Base-by-base conservation (phyloP, 768 basidiomycete genomes). In the Phlegmacium glaucopus region DNA sequence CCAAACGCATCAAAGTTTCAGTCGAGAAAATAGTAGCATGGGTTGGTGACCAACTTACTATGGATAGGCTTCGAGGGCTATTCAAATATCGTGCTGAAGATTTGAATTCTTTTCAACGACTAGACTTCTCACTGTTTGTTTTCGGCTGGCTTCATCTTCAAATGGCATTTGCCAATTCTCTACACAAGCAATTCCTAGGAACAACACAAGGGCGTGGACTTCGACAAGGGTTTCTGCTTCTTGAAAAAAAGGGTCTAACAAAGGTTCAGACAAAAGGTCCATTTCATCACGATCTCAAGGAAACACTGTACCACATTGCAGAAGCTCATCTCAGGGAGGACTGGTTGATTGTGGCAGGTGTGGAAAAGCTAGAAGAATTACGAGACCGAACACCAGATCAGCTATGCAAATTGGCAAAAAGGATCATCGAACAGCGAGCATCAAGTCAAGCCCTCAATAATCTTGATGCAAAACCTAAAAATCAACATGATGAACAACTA, bases 71-170 rank as follows among this genome's bases (percentile, higher is more conserved):
- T 2, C 70, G 64, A 6, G 67, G 67, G 0, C 57, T 77, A 2
- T 70, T 59, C 42, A 59, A 60, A 11, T 72, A 57, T 39, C 61
- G 60, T 0, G 49, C 56, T 0, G 59, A 70, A n/a, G 76, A 77
- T 45, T 35, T 49, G 7, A 77, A 69, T 29, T 63, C 66, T 0
- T 71, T 61, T 50, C 68, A 75, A 9, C 57, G 69, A 0, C 51
- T 74, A 0, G 68, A 74, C 39, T 73, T 57, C 51, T 46, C 68
- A 4, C 36, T 69, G 1, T 41, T 55, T 1, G 43, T 58, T 0
- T 69, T 70, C 37, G 69, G 74, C 0, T 77, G 71, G 72, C 63
- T 77, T 12, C 73, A 77, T 45, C 48, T 64, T 0, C 34, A 53
- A 22, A 73, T 77, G 63, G 71, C 71, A 4, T 64, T 64, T 42